These are phyloP conservation scores for Eucalyptus regnans DNA, from an alignment of 345 rosid species.

Conservation along the genomic window DNA sequence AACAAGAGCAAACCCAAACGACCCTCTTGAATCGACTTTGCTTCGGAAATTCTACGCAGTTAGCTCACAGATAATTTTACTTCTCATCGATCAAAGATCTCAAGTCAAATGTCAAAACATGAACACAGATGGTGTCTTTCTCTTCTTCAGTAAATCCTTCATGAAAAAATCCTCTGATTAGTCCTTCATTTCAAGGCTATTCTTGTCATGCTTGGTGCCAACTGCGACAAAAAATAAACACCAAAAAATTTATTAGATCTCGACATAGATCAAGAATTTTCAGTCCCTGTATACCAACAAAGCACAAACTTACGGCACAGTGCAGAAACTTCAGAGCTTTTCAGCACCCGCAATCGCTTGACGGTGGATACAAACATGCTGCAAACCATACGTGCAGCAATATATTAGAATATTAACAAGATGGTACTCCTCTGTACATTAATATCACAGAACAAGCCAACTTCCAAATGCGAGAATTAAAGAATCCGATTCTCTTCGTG, in stretches of 20 bases:
- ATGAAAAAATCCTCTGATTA: background rate
- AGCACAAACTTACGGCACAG: conserved; percentile 20
- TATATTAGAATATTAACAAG: background rate
- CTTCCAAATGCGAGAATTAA: background rate
- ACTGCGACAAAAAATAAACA: background rate
- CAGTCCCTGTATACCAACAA: no score
- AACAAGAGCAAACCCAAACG: background rate
- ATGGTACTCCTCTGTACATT: background rate
- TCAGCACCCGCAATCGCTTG: conserved; percentile 86
- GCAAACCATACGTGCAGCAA: background rate
- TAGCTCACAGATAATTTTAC: background rate
- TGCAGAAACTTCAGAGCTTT: conserved; percentile 60
- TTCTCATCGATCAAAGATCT: background rate
- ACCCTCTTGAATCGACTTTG: background rate
- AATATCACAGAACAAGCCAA: background rate
- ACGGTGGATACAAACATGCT: conserved; percentile 92
- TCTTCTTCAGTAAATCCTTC: background rate
- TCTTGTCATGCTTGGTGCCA: background rate
- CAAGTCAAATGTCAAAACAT: background rate
- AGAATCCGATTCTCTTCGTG: background rate
- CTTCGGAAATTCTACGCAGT: background rate
- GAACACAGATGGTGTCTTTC: background rate
- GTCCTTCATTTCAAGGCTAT: background rate
- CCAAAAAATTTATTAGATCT: background rate
- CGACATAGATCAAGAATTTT: background rate